Percentiles rank a stretch among this genome's conserved stretches.
Evolutionary conservation across 2,329 filamentous ascomycete genomes (phyloP).

Genomic region (Lecanoromycetidae sp.): DNA sequence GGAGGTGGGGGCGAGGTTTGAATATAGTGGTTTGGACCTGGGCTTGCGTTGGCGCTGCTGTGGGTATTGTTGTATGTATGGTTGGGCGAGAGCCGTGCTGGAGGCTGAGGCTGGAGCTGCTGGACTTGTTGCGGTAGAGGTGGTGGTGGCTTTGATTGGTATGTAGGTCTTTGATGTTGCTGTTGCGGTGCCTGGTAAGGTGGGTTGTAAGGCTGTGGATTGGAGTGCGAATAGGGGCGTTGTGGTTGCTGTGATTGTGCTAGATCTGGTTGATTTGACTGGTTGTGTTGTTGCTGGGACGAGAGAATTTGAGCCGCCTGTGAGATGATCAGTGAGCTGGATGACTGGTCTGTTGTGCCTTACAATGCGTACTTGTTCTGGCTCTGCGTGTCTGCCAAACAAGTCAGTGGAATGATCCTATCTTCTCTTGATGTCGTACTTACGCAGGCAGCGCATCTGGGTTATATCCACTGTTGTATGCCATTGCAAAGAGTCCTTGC

Average conservation of each 20-base stretch:
- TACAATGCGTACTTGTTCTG: constrained; percentile 47
- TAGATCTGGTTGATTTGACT: constrained; percentile 17
- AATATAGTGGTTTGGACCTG: constrained; percentile 6
- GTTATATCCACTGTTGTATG: constrained; percentile 87
- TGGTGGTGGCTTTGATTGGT: constrained; percentile 21
- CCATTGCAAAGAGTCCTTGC: constrained; percentile 46
- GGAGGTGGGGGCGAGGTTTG: constrained; percentile 28
- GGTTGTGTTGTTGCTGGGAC: constrained; percentile 19
- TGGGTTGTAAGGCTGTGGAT: constrained; percentile 20
- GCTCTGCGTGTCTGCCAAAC: constrained; percentile 55
- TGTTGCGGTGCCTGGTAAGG: no score
- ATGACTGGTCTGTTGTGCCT: constrained; percentile 2
- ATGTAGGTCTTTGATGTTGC: no score
- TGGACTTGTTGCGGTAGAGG: constrained; percentile 19
- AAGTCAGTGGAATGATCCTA: constrained; percentile 14
- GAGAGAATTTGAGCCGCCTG: constrained; percentile 36
- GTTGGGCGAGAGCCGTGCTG: constrained; percentile 6
- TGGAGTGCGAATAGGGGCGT: constrained; percentile 21
- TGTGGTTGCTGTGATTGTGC: constrained; percentile 22
- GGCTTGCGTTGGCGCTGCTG: constrained; percentile 3
- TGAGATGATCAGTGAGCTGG: constrained; percentile 18
- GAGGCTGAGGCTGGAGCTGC: constrained; percentile 12
- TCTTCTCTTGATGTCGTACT: constrained; percentile 28
- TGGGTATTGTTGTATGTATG: constrained; percentile 18
- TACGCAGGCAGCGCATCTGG: constrained; percentile 89